A percentile compares a stretch with the other conserved stretches of the same genome.
Evolutionary conservation across 2,329 filamentous ascomycete species (phyloP).

Genomic region (Allantophomopsis lycopodina): DNA sequence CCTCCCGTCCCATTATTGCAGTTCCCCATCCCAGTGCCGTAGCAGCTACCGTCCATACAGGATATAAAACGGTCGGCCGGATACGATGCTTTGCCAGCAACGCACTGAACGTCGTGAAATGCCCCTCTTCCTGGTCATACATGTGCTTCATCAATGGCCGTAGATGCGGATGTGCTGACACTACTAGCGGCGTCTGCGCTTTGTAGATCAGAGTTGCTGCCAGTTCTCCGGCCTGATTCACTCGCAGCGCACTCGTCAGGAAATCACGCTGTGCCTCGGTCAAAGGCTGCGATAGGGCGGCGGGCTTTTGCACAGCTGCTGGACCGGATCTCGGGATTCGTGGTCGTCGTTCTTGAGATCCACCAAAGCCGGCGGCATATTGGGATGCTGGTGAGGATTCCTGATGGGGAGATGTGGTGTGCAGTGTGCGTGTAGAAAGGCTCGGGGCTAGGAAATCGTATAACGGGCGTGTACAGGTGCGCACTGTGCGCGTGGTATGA

Average conservation of each 20-base stretch:
- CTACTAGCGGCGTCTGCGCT: slow-evolving; percentile 71
- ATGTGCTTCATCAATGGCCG: slow-evolving; percentile 91
- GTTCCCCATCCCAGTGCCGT: slow-evolving; percentile 80
- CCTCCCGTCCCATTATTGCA: slow-evolving; percentile 76
- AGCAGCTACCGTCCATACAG: slow-evolving; percentile 72
- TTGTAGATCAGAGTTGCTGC: slow-evolving; percentile 91
- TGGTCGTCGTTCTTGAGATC: not conserved
- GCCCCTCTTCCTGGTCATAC: slow-evolving; percentile 89
- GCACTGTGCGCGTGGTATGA: too few relatives aligned
- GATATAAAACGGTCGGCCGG: slow-evolving; percentile 84
- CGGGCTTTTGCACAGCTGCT: slow-evolving; percentile 7
- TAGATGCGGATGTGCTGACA: slow-evolving; percentile 72
- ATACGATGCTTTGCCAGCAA: slow-evolving; percentile 78
- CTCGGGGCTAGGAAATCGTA: slow-evolving; percentile 25
- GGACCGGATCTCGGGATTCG: slow-evolving; percentile 20
- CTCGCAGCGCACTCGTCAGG: slow-evolving; percentile 70
- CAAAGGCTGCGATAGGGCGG: slow-evolving; percentile 29
- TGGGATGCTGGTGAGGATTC: not conserved
- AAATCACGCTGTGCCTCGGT: slow-evolving; percentile 60
- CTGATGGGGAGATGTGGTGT: slow-evolving; percentile 5
- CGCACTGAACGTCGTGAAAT: slow-evolving; percentile 74
- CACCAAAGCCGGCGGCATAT: not conserved
- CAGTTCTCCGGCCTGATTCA: slow-evolving; percentile 97
- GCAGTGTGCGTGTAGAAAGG: slow-evolving; percentile 12
- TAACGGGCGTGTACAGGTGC: slow-evolving; percentile 8